phyloP scores from a whole-genome alignment of 345 rosid genomes.

The Rhizophora apiculata region DNA sequence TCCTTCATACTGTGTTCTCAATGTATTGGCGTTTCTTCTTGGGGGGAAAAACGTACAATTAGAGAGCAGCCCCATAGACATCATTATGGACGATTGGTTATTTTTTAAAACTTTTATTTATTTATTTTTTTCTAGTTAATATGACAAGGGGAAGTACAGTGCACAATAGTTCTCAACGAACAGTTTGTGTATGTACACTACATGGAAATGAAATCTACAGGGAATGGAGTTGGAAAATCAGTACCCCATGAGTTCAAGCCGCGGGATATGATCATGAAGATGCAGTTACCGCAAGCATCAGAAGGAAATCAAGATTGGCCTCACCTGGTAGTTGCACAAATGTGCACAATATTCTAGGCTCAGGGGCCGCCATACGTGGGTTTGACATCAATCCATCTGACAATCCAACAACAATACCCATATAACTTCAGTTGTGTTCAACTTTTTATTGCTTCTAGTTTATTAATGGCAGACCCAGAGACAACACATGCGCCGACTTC shows the following conservation, averaged over 20 bases:
- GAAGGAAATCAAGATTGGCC: not conserved
- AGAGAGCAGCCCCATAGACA: too few relatives aligned
- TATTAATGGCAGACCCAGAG: not conserved
- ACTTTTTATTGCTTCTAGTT: not conserved
- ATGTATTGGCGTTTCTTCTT: too few relatives aligned
- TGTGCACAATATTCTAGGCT: not conserved
- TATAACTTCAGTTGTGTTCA: not conserved
- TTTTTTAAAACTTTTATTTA: too few relatives aligned
- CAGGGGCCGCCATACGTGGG: not conserved
- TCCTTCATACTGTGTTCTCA: too few relatives aligned
- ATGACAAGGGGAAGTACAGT: too few relatives aligned
- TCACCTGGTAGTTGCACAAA: not conserved
- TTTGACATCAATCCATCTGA: slow-evolving; percentile 3
- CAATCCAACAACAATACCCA: slow-evolving; percentile 6
- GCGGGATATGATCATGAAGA: slow-evolving; percentile 1
- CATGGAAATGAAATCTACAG: not conserved
- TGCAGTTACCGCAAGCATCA: slow-evolving; percentile 11
- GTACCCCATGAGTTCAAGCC: not conserved
- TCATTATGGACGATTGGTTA: too few relatives aligned
- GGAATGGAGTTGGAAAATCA: too few relatives aligned
- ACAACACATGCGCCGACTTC: too few relatives aligned
- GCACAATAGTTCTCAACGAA: too few relatives aligned
- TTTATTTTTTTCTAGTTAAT: too few relatives aligned
- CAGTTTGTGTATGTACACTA: too few relatives aligned
- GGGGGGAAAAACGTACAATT: too few relatives aligned